These are phyloP conservation scores for Clavispora fructus DNA, from an alignment of 805 yeast genomes.

Conservation along the genomic window DNA sequence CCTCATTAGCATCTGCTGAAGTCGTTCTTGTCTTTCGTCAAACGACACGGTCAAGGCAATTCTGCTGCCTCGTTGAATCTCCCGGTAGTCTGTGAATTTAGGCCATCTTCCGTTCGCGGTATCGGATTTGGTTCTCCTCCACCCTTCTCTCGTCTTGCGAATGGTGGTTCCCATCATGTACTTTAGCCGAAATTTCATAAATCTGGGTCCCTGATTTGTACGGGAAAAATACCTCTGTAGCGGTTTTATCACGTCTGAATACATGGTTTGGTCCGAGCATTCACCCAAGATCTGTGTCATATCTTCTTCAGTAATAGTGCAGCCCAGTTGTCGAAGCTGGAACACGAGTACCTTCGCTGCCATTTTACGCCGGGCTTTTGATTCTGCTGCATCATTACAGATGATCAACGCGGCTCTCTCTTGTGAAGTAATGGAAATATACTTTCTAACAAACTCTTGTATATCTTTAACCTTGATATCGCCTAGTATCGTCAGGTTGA, in stretches of 20 bases:
- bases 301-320: constrained; percentile 1
- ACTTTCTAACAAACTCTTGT: constrained; percentile 26
- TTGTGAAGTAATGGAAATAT: constrained; percentile 32
- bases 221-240: not conserved
- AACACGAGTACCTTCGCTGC: not conserved
- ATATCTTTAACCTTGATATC: constrained; percentile 28
- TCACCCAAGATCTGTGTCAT: not conserved
- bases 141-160: not conserved
- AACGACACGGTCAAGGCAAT: not conserved
- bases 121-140: not conserved
- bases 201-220: not conserved
- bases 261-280: constrained; percentile 5
- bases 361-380: not conserved
- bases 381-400: not conserved
- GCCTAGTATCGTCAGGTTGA: constrained; percentile 28
- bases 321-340: constrained; percentile 1
- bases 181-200: not conserved
- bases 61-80: not conserved
- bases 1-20: not conserved
- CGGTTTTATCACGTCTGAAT: constrained; percentile 3
- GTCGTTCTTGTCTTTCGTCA: not conserved
- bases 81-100: not conserved
- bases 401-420: constrained; percentile 30
- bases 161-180: not conserved
- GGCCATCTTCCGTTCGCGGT: not conserved